phyloP scores from a whole-genome alignment of 371 early-diverging fungal genomes.

The Funneliformis caledonium region DNA sequence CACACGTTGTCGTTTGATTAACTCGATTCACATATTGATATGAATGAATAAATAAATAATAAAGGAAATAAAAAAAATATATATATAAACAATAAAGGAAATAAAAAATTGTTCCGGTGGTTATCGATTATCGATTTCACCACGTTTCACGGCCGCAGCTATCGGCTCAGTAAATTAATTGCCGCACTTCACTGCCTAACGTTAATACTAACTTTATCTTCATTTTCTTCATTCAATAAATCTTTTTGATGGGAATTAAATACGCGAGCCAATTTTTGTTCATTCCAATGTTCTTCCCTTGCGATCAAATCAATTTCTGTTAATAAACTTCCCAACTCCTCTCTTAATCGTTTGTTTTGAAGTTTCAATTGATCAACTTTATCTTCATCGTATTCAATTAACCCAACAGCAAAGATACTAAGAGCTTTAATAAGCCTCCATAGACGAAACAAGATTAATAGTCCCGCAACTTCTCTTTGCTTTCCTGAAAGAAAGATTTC shows the following conservation, averaged over 20 bases:
- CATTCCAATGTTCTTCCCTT: slow-evolving; percentile 24
- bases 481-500: slow-evolving; percentile 22
- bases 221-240: not conserved
- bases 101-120: no score
- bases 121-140: no score
- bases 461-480: slow-evolving; percentile 24
- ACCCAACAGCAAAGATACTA: slow-evolving; percentile 6
- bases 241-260: not conserved
- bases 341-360: not conserved
- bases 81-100: no score
- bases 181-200: no score
- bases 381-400: slow-evolving; percentile 27
- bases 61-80: no score
- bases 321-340: slow-evolving; percentile 1
- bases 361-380: not conserved
- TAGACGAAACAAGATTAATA: slow-evolving; percentile 30
- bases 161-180: no score
- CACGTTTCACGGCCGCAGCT: no score
- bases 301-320: slow-evolving; percentile 18
- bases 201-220: not conserved
- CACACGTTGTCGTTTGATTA: no score
- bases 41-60: no score
- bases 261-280: slow-evolving; percentile 7
- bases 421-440: slow-evolving; percentile 32
- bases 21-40: no score